These are phyloP conservation scores for Fraxinus albicans DNA, from an alignment of 305 asterid genomes.

Conservation along the genomic window DNA sequence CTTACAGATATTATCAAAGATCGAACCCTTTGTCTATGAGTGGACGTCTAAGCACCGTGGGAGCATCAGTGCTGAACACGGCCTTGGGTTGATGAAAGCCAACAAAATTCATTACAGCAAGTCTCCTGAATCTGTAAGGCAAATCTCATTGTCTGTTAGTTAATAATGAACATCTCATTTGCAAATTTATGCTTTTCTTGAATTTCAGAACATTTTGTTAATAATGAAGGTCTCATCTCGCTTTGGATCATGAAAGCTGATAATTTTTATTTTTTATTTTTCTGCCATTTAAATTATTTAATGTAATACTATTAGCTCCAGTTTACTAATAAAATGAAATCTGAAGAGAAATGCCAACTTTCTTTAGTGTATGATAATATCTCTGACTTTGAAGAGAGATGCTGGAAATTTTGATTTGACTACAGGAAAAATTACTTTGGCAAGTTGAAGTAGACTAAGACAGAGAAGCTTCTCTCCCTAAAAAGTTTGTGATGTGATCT, in stretches of 20 bases:
- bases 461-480: neutral
- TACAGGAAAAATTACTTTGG: neutral
- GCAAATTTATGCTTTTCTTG: neutral
- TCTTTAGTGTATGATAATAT: neutral
- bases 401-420: neutral
- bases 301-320: neutral
- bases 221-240: neutral
- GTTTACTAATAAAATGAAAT: neutral
- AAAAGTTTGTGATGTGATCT: neutral
- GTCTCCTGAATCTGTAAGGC: slow-evolving; percentile 77
- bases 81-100: slow-evolving; percentile 97
- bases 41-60: slow-evolving; percentile 97
- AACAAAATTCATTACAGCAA: slow-evolving; percentile 90
- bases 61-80: slow-evolving; percentile 98
- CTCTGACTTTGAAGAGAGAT: neutral
- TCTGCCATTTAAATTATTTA: neutral
- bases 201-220: neutral
- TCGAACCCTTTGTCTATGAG: slow-evolving; percentile 94
- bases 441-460: neutral
- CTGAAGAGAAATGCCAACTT: neutral
- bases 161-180: neutral
- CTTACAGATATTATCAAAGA: slow-evolving; percentile 67
- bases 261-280: neutral
- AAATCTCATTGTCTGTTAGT: neutral
- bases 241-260: neutral